Conservation (phyloP, 306 rosid species). For the Cucumis sativus region Cucumber_9930_V3 NC_026657.2:13047501-13048000, state of each 20-base stretch:
- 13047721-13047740: slow-evolving; percentile 66
- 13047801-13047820: slow-evolving; percentile 71
- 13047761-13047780: slow-evolving; percentile 94
- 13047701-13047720: slow-evolving; percentile 96
- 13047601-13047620: slow-evolving; percentile 59
- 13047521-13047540: slow-evolving; percentile 74
- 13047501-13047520: slow-evolving; percentile 42
- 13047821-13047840: slow-evolving; percentile 82
- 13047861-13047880: slow-evolving; percentile 85
- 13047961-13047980: slow-evolving; percentile 95
- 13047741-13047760: slow-evolving; percentile 77
- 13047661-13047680: slow-evolving; percentile 75
- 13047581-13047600: slow-evolving; percentile 55
- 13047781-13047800: slow-evolving; percentile 98
- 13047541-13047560: slow-evolving; percentile 60
- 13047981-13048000: slow-evolving; percentile 94
- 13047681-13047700: slow-evolving; percentile 54
- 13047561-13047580: slow-evolving; percentile 78
- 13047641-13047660: slow-evolving; percentile 68
- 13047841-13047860: slow-evolving; percentile 96
- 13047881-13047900: slow-evolving; percentile 92
- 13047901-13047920: slow-evolving; percentile 83
- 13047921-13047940: slow-evolving; percentile 69
- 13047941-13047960: slow-evolving; percentile 35
- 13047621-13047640: slow-evolving; percentile 62